These are phyloP conservation scores for Fusarium guadeloupense DNA, from an alignment of 2,329 filamentous ascomycete species.

Conservation along the genomic window DNA sequence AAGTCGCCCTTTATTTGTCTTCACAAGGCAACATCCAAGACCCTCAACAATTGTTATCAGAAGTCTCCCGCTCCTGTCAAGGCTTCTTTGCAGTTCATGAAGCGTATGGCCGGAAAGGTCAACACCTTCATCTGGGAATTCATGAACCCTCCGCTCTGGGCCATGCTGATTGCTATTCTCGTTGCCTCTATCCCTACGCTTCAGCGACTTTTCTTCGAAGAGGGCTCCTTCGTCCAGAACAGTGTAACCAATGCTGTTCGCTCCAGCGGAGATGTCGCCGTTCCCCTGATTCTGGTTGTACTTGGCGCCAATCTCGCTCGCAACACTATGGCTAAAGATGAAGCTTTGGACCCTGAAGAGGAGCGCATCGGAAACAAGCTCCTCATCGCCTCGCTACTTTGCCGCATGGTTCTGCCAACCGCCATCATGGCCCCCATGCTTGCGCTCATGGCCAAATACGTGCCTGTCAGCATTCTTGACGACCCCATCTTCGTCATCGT, in stretches of 20 bases:
- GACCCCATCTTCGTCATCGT: conserved; percentile 99
- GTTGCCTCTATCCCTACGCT: conserved; percentile 87
- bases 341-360: conserved; percentile 75
- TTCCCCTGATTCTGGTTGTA: conserved; percentile 94
- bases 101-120: conserved; percentile 55
- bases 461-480: conserved; percentile 92
- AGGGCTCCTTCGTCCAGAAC: conserved; percentile 90
- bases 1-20: conserved; percentile 41
- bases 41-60: conserved; percentile 44
- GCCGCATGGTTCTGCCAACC: conserved; percentile 92
- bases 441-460: conserved; percentile 86
- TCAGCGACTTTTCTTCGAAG: conserved; percentile 86
- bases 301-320: conserved; percentile 93
- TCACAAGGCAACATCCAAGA: conserved; percentile 37
- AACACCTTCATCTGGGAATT: conserved; percentile 82
- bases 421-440: conserved; percentile 91
- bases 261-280: conserved; percentile 89
- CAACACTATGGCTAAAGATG: conserved; percentile 80
- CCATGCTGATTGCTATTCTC: conserved; percentile 90
- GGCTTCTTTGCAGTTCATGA: conserved; percentile 43
- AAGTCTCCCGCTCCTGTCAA: conserved; percentile 57
- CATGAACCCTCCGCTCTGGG: conserved; percentile 98
- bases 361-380: conserved; percentile 75
- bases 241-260: conserved; percentile 88
- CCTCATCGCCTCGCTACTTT: conserved; percentile 83